Percentiles rank a stretch among this genome's conserved stretches.
Evolutionary conservation across 1,139 yeast genomes (phyloP).

Genomic region (Hanseniaspora gamundiae): DNA sequence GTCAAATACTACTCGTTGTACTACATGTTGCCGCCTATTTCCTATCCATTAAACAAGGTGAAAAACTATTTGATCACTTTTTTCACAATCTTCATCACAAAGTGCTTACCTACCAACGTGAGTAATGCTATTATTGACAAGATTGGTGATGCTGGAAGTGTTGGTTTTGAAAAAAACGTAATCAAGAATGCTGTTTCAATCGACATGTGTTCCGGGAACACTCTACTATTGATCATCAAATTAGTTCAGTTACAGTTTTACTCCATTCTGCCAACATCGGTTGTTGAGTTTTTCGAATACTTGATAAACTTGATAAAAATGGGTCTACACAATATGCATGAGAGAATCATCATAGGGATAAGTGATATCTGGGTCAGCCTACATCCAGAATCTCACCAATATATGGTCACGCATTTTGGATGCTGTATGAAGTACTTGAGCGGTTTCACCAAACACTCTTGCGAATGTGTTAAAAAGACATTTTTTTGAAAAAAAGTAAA

Average conservation of each 20-base stretch:
- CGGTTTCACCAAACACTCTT: not conserved
- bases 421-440: not conserved
- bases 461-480: conserved; percentile 1
- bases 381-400: conserved; percentile 3
- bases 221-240: not conserved
- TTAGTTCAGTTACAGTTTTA: not conserved
- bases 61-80: conserved; percentile 1
- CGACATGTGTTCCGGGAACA: not conserved
- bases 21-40: not conserved
- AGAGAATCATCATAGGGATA: conserved; percentile 7
- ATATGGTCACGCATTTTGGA: not conserved
- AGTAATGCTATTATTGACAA: not conserved
- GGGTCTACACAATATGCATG: conserved; percentile 1
- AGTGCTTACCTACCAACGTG: not conserved
- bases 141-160: not conserved
- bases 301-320: not conserved
- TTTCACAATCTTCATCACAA: conserved; percentile 1
- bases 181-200: not conserved
- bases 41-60: not conserved
- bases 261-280: not conserved
- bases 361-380: conserved; percentile 1
- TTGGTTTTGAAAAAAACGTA: not conserved
- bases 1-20: conserved; percentile 4
- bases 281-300: not conserved
- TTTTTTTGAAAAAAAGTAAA: not conserved